Base-by-base conservation (phyloP, 805 yeast genomes). In the Nakazawaea pomicola region DNA sequence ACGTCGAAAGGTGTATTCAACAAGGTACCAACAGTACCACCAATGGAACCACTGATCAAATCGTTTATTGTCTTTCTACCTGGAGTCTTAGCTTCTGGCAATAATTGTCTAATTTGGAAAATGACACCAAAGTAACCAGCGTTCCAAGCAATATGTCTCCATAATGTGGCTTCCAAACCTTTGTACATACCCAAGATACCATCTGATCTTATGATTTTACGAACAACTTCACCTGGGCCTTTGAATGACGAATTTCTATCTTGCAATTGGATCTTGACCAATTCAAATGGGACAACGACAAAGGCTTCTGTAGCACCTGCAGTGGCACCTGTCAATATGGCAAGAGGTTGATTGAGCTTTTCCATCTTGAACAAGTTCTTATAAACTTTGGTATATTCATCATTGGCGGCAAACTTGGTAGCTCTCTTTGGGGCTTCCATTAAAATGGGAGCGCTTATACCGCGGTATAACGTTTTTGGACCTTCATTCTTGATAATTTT, bases 391-490 rank as follows among this genome's bases (percentile, higher is more conserved):
- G 95, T 91, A 83, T 95, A 93, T 62, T 88, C 95, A 60, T 93
- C 99, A 60, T 93, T 93, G 47, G 97, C 96, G 39, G 98, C 97
- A 60, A 93, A 93, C 64, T 93, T 93, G 50, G 96, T 90, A 31
- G 99, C 99, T 70, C 99, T 80, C 72, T 93, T 93, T 49, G 99
- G 99, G 11, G 98, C 99, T 64, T 93, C 99, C 99, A 93, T 93
- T 55, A 93, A 71, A 52, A 93, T 87, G 25, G 99, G 99, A 18
- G 99, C 96, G 23, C 85, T 68, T 55, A 93, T 93, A 50, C 99
- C 99, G 58, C 90, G 80, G 67, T 93, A 93, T 44, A 91, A 74
- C 48, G 93, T 73, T 9, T 83, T 65, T 31, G 79, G 72, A 38
- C 99, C 99, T 63, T 93, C 99, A 51, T 77, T 80, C 54, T 76